Percentiles rank a stretch among this genome's conserved stretches.
phyloP scores from a whole-genome alignment of 306 rosid genomes.

The Rosa chinensis region DNA sequence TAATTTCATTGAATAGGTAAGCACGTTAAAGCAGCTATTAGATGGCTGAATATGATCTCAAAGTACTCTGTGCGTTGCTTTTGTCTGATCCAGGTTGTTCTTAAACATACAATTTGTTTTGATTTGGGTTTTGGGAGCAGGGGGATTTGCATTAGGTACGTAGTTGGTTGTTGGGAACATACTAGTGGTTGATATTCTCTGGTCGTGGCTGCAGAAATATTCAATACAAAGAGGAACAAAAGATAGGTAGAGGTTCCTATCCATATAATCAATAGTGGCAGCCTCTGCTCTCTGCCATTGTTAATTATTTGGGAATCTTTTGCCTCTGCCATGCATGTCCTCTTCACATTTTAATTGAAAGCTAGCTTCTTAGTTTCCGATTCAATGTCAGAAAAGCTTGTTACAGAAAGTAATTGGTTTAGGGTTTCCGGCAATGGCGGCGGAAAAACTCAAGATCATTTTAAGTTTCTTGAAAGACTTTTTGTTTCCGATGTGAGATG shows the following conservation, averaged over 20 bases:
- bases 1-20: background rate
- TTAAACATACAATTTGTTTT: background rate
- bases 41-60: background rate
- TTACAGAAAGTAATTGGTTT: background rate
- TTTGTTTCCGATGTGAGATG: background rate
- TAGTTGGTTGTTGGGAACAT: background rate
- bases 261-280: constrained; percentile 19
- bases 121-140: background rate
- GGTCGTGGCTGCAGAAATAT: background rate
- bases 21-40: background rate
- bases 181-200: background rate
- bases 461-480: too few species aligned
- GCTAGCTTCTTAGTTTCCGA: background rate
- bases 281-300: background rate
- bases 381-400: background rate
- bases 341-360: background rate
- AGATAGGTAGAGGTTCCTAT: constrained; percentile 25
- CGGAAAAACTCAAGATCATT: background rate
- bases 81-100: constrained; percentile 1
- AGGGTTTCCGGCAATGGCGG: background rate
- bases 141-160: background rate
- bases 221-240: constrained; percentile 23
- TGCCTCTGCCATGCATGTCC: constrained; percentile 3
- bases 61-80: background rate
- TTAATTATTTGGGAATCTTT: constrained; percentile 5